Percentiles rank a stretch among this genome's conserved stretches.
These are phyloP conservation scores for Suillus americanus DNA, from an alignment of 768 basidiomycete species.

Conservation along the genomic window DNA sequence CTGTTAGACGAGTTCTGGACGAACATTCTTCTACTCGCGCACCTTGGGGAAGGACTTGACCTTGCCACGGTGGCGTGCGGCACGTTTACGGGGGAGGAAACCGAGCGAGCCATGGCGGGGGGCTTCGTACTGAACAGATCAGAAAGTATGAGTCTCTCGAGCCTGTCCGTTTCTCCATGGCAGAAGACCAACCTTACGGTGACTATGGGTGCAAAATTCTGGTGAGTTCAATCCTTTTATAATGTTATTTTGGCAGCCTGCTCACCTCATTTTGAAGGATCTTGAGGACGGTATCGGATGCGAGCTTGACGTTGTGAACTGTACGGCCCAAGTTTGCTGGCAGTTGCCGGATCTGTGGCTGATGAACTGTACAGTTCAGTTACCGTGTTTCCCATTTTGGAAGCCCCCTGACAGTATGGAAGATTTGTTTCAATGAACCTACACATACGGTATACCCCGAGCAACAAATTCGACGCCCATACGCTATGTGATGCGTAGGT, in stretches of 20 bases:
- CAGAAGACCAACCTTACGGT: constrained; percentile 70
- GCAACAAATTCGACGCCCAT: background rate
- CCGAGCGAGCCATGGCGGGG: constrained; percentile 98
- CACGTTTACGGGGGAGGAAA: constrained; percentile 94
- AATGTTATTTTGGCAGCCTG: constrained; percentile 3
- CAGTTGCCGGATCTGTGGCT: constrained; percentile 30
- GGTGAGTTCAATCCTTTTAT: constrained; percentile 16
- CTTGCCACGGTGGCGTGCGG: constrained; percentile 97
- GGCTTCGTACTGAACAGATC: constrained; percentile 80
- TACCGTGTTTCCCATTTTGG: constrained; percentile 5
- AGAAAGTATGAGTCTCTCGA: constrained; percentile 23
- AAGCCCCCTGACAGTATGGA: constrained; percentile 14
- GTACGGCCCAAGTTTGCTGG: constrained; percentile 14
- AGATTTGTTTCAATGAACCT: background rate
- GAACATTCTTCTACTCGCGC: constrained; percentile 23
- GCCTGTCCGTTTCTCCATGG: constrained; percentile 19
- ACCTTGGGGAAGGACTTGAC: constrained; percentile 99
- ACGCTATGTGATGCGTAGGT: background rate
- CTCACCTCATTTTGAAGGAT: constrained; percentile 62
- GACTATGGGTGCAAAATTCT: constrained; percentile 44
- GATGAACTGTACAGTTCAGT: constrained; percentile 31
- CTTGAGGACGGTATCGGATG: constrained; percentile 18
- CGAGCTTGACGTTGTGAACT: constrained; percentile 2
- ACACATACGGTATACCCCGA: background rate
- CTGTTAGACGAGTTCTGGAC: constrained; percentile 10